phyloP scores from a whole-genome alignment of 2,329 filamentous ascomycete species.

The Teratosphaeria gauchensis region DNA sequence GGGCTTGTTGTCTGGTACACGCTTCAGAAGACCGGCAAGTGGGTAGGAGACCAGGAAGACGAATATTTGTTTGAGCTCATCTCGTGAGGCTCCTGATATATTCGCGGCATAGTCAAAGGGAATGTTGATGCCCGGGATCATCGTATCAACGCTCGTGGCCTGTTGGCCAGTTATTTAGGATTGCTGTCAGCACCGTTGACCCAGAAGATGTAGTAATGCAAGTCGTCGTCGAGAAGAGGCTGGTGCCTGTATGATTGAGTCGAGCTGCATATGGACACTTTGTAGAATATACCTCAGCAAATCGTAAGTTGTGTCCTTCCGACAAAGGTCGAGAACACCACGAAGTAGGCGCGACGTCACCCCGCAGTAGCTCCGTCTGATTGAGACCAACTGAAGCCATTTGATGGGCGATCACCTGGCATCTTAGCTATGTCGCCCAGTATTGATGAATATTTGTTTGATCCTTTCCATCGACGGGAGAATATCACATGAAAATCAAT shows the following conservation, averaged over 20 bases:
- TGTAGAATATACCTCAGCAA: background rate
- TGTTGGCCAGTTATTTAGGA: background rate
- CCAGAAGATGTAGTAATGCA: background rate
- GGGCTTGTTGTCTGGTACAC: constrained; percentile 76
- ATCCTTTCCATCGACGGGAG: background rate
- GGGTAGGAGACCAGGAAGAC: constrained; percentile 90
- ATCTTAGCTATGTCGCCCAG: too few relatives aligned
- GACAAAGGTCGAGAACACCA: background rate
- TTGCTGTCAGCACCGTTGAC: background rate
- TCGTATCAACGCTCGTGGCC: background rate
- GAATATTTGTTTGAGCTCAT: constrained; percentile 78
- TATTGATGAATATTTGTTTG: background rate
- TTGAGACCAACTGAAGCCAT: background rate
- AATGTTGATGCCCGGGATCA: constrained; percentile 8
- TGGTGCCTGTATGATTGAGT: background rate
- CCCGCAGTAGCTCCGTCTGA: background rate
- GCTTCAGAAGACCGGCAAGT: constrained; percentile 76
- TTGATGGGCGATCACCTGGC: background rate
- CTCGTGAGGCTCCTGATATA: constrained; percentile 52
- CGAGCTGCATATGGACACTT: background rate
- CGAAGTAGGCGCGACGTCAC: background rate
- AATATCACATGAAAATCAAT: background rate
- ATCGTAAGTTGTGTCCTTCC: background rate
- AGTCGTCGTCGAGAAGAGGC: background rate
- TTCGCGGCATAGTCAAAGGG: constrained; percentile 48